Conservation (phyloP, 2,329 filamentous ascomycete genomes). For the Canariomyces notabilis region DNA sequence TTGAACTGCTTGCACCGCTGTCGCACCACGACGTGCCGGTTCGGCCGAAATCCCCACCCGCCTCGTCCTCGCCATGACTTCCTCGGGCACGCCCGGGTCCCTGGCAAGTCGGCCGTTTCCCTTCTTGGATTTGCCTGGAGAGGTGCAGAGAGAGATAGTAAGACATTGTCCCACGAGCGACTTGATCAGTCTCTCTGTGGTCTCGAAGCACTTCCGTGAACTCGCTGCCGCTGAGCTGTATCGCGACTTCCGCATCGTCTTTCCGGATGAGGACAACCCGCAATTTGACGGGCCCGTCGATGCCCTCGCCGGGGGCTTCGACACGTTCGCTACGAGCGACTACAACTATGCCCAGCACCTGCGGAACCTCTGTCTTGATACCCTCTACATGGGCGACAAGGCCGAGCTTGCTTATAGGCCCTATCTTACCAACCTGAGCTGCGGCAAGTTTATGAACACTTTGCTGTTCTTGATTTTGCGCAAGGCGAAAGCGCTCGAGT, state of each 20-base stretch:
- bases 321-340: slow-evolving; percentile 58
- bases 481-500: slow-evolving; percentile 50
- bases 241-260: slow-evolving; percentile 55
- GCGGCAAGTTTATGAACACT: slow-evolving; percentile 61
- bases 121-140: slow-evolving; percentile 42
- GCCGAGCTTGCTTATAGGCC: slow-evolving; percentile 50
- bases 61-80: slow-evolving; percentile 31
- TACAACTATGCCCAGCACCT: slow-evolving; percentile 59
- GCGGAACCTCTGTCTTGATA: slow-evolving; percentile 52
- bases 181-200: slow-evolving; percentile 53
- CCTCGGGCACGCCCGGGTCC: slow-evolving; percentile 18
- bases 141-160: slow-evolving; percentile 46
- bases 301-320: slow-evolving; percentile 51
- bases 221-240: slow-evolving; percentile 56
- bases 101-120: slow-evolving; percentile 1
- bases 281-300: slow-evolving; percentile 51
- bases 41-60: neutral
- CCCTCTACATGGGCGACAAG: slow-evolving; percentile 46
- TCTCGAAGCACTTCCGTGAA: slow-evolving; percentile 53
- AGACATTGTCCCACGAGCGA: slow-evolving; percentile 46
- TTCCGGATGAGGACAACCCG: slow-evolving; percentile 54
- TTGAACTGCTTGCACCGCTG: neutral
- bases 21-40: neutral
- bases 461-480: slow-evolving; percentile 52
- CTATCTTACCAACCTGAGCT: slow-evolving; percentile 51